These are phyloP conservation scores for Penicillium fimorum DNA, from an alignment of 495 filamentous ascomycete species.

Conservation along the genomic window DNA sequence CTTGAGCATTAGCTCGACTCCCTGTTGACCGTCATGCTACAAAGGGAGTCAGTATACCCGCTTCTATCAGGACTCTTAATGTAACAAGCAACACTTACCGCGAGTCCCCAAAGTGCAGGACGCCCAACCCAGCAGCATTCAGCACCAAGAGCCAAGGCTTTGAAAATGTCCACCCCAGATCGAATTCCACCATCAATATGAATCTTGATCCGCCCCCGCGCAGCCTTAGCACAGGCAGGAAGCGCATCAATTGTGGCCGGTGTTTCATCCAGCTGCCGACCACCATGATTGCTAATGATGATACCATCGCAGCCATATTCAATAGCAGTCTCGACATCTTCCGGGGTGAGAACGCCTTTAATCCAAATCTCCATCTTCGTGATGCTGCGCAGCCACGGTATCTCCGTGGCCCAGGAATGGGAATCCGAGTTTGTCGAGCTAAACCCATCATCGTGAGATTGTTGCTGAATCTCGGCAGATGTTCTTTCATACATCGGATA, in stretches of 20 bases:
- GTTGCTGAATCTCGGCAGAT: slow-evolving; percentile 62
- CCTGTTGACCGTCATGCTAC: slow-evolving; percentile 41
- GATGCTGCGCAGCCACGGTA: slow-evolving; percentile 44
- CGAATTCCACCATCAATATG: slow-evolving; percentile 66
- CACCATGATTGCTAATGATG: slow-evolving; percentile 69
- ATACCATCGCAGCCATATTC: slow-evolving; percentile 57
- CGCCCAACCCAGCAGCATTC: slow-evolving; percentile 64
- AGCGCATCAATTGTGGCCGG: slow-evolving; percentile 60
- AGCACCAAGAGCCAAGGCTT: slow-evolving; percentile 65
- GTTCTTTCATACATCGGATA: slow-evolving; percentile 56
- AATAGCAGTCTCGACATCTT: slow-evolving; percentile 54
- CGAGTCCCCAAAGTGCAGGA: slow-evolving; percentile 52
- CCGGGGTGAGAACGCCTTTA: slow-evolving; percentile 56
- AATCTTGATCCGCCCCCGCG: slow-evolving; percentile 58
- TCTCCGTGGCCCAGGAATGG: slow-evolving; percentile 58
- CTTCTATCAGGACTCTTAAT: neutral
- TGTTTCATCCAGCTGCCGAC: slow-evolving; percentile 63
- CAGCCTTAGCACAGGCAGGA: slow-evolving; percentile 62
- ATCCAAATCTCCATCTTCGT: slow-evolving; percentile 57
- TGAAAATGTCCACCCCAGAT: slow-evolving; percentile 66
- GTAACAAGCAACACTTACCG: slow-evolving; percentile 20
- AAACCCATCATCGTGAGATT: slow-evolving; percentile 53
- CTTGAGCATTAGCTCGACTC: slow-evolving; percentile 39
- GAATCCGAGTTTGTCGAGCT: slow-evolving; percentile 58
- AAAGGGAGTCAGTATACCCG: neutral